Evolutionary conservation across 768 basidiomycete genomes (phyloP).

Genomic region (Lentinus brumalis): DNA sequence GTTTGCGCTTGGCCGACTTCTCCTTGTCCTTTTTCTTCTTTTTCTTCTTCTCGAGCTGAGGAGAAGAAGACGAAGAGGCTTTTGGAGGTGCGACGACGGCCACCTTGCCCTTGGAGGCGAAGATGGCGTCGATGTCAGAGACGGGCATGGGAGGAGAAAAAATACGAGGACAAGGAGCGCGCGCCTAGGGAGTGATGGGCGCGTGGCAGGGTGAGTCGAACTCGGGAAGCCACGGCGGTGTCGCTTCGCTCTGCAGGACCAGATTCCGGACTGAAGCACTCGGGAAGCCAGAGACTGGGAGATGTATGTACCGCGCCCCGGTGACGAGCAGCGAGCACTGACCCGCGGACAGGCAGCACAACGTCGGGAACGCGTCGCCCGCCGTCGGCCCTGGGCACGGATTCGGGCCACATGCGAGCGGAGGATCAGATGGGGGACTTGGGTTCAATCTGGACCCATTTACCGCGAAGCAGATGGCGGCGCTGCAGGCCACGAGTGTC

Average conservation of each 20-base stretch:
- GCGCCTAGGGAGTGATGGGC: conserved; percentile 1
- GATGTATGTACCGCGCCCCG: conserved; percentile 6
- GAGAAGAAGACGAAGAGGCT: conserved; percentile 32
- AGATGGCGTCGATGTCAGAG: conserved; percentile 88
- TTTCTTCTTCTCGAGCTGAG: conserved; percentile 28
- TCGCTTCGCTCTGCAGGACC: not conserved
- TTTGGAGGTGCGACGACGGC: conserved; percentile 15
- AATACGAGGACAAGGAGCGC: conserved; percentile 12
- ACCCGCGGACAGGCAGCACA: conserved; percentile 17
- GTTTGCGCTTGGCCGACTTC: conserved; percentile 24
- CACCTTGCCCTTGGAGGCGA: conserved; percentile 46
- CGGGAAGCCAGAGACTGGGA: not conserved
- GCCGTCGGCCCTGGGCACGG: too few relatives aligned
- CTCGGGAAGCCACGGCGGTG: not conserved
- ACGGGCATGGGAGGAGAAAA: conserved; percentile 40
- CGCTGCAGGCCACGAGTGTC: conserved; percentile 64
- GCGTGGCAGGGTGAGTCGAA: conserved; percentile 1
- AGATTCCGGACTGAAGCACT: conserved; percentile 3
- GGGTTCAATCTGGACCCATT: conserved; percentile 61
- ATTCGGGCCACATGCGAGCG: not conserved
- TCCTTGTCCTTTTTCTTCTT: conserved; percentile 51
- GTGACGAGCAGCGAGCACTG: not conserved
- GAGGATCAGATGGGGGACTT: conserved; percentile 4
- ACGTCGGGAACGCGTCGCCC: not conserved
- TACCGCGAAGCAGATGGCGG: conserved; percentile 81